phyloP scores from a whole-genome alignment of 1,284 basidiomycete species.

The Malassezia sympodialis region DNA sequence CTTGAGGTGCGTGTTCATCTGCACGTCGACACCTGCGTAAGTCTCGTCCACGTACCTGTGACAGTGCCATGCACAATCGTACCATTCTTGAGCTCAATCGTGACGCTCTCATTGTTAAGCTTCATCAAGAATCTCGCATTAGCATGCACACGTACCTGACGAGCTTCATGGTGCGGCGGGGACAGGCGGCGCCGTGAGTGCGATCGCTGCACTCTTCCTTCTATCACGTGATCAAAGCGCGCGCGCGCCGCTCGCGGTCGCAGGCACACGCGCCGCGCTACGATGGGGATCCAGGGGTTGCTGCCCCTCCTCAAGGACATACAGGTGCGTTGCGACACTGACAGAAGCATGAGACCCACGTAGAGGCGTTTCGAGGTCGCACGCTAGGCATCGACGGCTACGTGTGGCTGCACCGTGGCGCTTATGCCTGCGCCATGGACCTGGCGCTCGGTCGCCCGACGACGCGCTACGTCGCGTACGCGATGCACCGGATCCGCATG shows the following conservation, averaged over 20 bases:
- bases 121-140: slow-evolving; percentile 89
- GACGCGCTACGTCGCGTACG: slow-evolving; percentile 81
- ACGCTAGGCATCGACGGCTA: slow-evolving; percentile 72
- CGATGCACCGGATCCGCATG: slow-evolving; percentile 81
- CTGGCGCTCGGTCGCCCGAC: slow-evolving; percentile 74
- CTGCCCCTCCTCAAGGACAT: slow-evolving; percentile 85
- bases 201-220: background rate
- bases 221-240: slow-evolving; percentile 4
- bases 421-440: slow-evolving; percentile 76
- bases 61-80: slow-evolving; percentile 92
- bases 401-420: slow-evolving; percentile 93
- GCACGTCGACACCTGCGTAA: slow-evolving; percentile 39
- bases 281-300: slow-evolving; percentile 77
- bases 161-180: slow-evolving; percentile 41
- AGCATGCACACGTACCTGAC: slow-evolving; percentile 30
- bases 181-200: background rate
- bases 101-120: slow-evolving; percentile 97
- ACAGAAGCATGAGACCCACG: slow-evolving; percentile 21
- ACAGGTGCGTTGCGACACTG: slow-evolving; percentile 10
- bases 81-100: slow-evolving; percentile 95
- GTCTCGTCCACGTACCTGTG: slow-evolving; percentile 59
- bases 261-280: background rate
- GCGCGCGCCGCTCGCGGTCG: background rate
- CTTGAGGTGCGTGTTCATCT: slow-evolving; percentile 92
- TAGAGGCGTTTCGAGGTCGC: slow-evolving; percentile 30